Conservation (phyloP, 2,329 filamentous ascomycete species). For the Iodosphaeria phyllophila region DNA sequence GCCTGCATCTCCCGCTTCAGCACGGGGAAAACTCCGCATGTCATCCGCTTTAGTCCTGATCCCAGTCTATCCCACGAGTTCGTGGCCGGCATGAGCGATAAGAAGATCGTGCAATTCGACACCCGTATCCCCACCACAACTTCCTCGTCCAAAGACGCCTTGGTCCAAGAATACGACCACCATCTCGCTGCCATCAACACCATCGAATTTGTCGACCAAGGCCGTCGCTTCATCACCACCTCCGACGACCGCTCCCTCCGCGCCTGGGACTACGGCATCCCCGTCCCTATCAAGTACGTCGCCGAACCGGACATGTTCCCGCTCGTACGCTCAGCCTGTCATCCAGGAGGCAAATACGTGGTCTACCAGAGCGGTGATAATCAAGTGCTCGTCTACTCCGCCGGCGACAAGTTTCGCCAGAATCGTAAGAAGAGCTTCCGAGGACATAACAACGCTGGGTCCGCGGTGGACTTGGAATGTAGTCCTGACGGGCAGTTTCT, state of each 20-base stretch:
- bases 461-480: constrained; percentile 76
- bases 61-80: constrained; percentile 70
- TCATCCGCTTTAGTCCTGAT: constrained; percentile 80
- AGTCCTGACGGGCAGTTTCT: constrained; percentile 87
- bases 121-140: no score
- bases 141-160: constrained; percentile 50
- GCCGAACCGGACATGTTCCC: constrained; percentile 97
- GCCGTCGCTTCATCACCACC: constrained; percentile 91
- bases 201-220: constrained; percentile 87
- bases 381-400: constrained; percentile 88
- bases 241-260: constrained; percentile 92
- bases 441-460: constrained; percentile 89
- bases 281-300: constrained; percentile 95
- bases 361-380: constrained; percentile 90
- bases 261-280: constrained; percentile 97
- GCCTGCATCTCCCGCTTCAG: constrained; percentile 75
- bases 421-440: constrained; percentile 95
- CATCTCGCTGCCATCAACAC: constrained; percentile 97
- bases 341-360: constrained; percentile 85
- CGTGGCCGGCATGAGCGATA: constrained; percentile 90
- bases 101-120: constrained; percentile 97
- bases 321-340: constrained; percentile 67
- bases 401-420: constrained; percentile 88
- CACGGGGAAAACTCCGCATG: constrained; percentile 88
- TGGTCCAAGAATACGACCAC: constrained; percentile 96